phyloP scores from a whole-genome alignment of 2,329 filamentous ascomycete genomes.

The Aspergillus luchuensis region DNA sequence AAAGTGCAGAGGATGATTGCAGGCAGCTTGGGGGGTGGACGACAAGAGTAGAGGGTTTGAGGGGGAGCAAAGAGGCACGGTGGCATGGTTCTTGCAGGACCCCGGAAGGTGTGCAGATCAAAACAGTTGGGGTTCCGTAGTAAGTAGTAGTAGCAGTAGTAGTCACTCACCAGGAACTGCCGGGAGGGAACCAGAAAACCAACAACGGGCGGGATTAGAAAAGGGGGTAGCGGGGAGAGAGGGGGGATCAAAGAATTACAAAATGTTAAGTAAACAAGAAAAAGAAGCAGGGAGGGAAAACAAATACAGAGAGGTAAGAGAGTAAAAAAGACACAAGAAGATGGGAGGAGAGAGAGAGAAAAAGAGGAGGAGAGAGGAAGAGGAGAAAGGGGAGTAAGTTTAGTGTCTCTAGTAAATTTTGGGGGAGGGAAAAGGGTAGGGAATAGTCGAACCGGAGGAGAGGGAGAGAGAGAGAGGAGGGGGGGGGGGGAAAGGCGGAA shows the following conservation, averaged over 20 bases:
- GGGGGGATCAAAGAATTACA: slow-evolving; percentile 15
- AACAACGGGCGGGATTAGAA: neutral
- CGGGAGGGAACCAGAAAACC: neutral
- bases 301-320: slow-evolving; percentile 10
- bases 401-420: neutral
- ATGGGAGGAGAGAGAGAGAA: slow-evolving; percentile 25
- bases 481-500: neutral
- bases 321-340: slow-evolving; percentile 19
- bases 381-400: neutral
- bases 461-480: neutral
- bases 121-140: slow-evolving; percentile 3
- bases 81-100: neutral
- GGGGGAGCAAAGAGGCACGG: neutral
- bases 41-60: neutral
- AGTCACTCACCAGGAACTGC: slow-evolving; percentile 5
- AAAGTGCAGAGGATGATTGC: neutral
- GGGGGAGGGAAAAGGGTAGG: slow-evolving; percentile 25
- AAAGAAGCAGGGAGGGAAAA: slow-evolving; percentile 12
- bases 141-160: too few species aligned
- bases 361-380: slow-evolving; percentile 12
- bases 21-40: neutral
- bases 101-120: slow-evolving; percentile 3
- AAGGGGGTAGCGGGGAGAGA: slow-evolving; percentile 10
- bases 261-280: slow-evolving; percentile 21
- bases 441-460: slow-evolving; percentile 14